Evolutionary conservation across 768 basidiomycete species (phyloP), one percentile per base, ranked within the genome.

Genomic region (Phaeotremella fagi): DNA sequence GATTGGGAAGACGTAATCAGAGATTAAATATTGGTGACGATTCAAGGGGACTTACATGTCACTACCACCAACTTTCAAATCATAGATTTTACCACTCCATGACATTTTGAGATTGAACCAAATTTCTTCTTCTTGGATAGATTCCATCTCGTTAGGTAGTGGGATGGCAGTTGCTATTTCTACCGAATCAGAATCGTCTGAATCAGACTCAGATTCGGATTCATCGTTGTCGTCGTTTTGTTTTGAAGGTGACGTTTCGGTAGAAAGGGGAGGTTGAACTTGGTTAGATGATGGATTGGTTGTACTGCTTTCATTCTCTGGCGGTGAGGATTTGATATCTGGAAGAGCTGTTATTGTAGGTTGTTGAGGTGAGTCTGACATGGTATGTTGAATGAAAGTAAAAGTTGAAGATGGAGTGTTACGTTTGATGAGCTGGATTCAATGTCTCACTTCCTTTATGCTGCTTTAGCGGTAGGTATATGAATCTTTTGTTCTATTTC

Each of bases 1-100:
- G 31, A 33, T 33, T 7, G 31, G 9, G 31, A 33, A 33, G 7
- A 33, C 31, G 9, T 7, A 16, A 7, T 33, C 16, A 7, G 31
- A 33, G 31, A 33, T 33, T 7, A n/a, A 35, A 9, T n/a, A 9
- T 35, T 35, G 9, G 33, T 9, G 33, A 35, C 33, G 48, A 15
- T 33, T 11, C 26, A 49, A 35, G 5, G 31, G 27, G 59, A 85
- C 87, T 85, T 82, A 75, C 75, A 75, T 68, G 74, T 90, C 88
- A 24, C 86, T 86, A 43, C 86, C 86, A 5, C 85, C 85, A 7
- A 90, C 77, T 50, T 81, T 78, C 50, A 89, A 60, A n/a, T 77
- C 77, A 63, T 81, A 87, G 0, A 79, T 69, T 65, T 84, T 85
- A 25, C 85, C 85, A 18, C 82, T 77, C 85, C 87, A 87, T 7